A percentile compares a stretch with the other conserved stretches of the same genome.
phyloP scores from a whole-genome alignment of 441 rosid genomes.

The Erodium texanum region DNA sequence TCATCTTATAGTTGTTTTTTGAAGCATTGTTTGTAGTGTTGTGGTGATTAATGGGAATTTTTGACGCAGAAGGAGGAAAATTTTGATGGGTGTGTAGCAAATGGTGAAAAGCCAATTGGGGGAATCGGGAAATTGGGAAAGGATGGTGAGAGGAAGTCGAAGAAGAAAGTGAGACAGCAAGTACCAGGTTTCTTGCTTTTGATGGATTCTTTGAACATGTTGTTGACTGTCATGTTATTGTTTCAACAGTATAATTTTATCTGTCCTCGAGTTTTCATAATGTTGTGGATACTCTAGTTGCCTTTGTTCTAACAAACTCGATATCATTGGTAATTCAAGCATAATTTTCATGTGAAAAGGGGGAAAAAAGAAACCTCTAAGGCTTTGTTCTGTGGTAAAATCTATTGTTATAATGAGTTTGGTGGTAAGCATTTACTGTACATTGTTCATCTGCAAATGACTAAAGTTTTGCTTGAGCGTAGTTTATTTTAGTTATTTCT shows the following conservation, averaged over 20 bases:
- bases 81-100: conserved; percentile 18
- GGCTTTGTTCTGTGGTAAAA: not conserved
- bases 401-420: not conserved
- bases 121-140: conserved; percentile 19
- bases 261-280: not conserved
- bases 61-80: conserved; percentile 35
- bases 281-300: not conserved
- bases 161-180: conserved; percentile 31
- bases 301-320: not conserved
- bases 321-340: not conserved
- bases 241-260: not conserved
- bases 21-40: not conserved
- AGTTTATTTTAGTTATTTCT: not conserved
- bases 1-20: not conserved
- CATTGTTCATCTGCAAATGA: not conserved
- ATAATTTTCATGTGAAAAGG: not conserved
- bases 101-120: conserved; percentile 19
- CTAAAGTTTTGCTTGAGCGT: not conserved
- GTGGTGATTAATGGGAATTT: not conserved
- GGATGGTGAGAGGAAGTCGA: conserved; percentile 20
- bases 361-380: not conserved
- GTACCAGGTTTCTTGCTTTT: conserved; percentile 20
- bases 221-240: too few species aligned
- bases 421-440: not conserved
- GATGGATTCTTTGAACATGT: not conserved